Percentiles rank a stretch among this genome's conserved stretches.
These are phyloP conservation scores for Coniochaeta sp. DNA, from an alignment of 2,329 filamentous ascomycete genomes.

Conservation along the genomic window DNA sequence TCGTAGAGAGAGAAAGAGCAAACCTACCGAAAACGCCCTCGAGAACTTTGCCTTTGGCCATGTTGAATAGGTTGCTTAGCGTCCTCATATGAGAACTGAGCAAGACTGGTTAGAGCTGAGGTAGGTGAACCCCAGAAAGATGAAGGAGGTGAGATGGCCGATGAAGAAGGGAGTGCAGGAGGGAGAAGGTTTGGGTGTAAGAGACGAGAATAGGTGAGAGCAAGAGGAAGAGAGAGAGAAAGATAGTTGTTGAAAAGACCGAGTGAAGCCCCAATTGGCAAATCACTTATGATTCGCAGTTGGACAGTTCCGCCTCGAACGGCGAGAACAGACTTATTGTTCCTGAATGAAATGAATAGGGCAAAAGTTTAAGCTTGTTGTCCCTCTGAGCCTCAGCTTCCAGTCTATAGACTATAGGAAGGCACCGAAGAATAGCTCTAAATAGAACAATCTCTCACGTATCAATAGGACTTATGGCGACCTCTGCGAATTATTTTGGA, in stretches of 20 bases:
- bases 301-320: too few relatives aligned
- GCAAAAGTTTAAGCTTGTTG: background rate
- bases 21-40: constrained; percentile 53
- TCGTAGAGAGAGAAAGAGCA: constrained; percentile 4
- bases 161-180: too few relatives aligned
- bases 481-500: background rate
- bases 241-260: too few relatives aligned
- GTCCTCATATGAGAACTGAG: constrained; percentile 20
- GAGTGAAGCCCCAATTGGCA: background rate
- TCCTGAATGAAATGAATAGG: background rate
- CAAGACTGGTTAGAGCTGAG: constrained; percentile 1
- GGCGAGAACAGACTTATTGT: too few relatives aligned
- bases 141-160: background rate
- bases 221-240: background rate
- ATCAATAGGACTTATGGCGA: background rate
- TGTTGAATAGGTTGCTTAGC: constrained; percentile 28
- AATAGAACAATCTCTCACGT: background rate
- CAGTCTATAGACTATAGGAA: background rate
- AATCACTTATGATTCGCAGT: too few relatives aligned
- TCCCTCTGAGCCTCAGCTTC: background rate
- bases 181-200: background rate
- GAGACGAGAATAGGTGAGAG: background rate
- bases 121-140: background rate
- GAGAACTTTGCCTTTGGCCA: constrained; percentile 44
- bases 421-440: background rate